phyloP scores from a whole-genome alignment of 306 rosid species.

The Vigna hirtella region DNA sequence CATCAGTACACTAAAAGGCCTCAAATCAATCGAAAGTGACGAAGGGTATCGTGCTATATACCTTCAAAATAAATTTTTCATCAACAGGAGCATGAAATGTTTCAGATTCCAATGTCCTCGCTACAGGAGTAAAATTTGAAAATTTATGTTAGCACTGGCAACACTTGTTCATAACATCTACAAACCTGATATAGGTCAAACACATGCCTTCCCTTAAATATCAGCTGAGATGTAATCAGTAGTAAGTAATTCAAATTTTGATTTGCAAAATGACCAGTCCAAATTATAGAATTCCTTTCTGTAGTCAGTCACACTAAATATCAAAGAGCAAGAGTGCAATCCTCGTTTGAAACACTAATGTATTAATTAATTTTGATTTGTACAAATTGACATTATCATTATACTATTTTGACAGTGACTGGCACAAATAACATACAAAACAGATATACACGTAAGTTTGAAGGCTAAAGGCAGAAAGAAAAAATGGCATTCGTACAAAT shows the following conservation, averaged over 20 bases:
- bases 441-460: background rate
- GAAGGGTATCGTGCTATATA: constrained; percentile 12
- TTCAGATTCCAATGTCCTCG: constrained; percentile 38
- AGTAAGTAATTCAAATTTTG: background rate
- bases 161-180: background rate
- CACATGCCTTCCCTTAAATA: too few species aligned
- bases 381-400: background rate
- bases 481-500: background rate
- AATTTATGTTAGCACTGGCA: constrained; percentile 20
- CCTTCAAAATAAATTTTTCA: constrained; percentile 49
- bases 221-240: background rate
- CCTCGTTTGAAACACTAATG: background rate
- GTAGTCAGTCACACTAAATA: background rate
- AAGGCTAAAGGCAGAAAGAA: background rate
- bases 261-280: background rate
- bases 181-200: too few species aligned
- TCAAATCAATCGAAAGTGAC: constrained; percentile 2
- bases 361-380: background rate
- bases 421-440: background rate
- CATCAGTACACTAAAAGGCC: constrained; percentile 4
- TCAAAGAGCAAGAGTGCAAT: background rate
- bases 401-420: background rate
- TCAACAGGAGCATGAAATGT: constrained; percentile 33
- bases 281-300: background rate
- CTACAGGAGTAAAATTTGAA: constrained; percentile 50